A percentile compares a stretch with the other conserved stretches of the same genome.
Evolutionary conservation across 2,329 filamentous ascomycete species (phyloP).

Genomic region (Colletotrichum horii): DNA sequence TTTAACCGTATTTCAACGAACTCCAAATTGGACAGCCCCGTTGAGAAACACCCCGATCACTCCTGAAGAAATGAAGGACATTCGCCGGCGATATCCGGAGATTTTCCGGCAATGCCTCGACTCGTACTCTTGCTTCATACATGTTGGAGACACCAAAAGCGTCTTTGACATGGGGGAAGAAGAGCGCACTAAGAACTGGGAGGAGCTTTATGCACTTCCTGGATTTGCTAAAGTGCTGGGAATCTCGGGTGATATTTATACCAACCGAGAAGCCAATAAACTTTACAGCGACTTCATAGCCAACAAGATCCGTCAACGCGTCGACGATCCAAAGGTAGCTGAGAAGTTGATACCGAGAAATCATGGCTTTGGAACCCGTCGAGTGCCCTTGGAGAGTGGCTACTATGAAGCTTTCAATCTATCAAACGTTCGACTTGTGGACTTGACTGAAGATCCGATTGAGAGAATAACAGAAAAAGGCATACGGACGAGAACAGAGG

Average conservation of each 20-base stretch:
- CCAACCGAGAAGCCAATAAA: conserved; percentile 30
- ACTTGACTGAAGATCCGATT: conserved; percentile 48
- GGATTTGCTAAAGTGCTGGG: conserved; percentile 39
- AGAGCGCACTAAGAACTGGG: conserved; percentile 28
- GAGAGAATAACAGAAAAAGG: conserved; percentile 38
- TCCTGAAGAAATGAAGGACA: conserved; percentile 6
- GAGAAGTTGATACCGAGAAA: conserved; percentile 38
- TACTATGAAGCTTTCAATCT: conserved; percentile 57
- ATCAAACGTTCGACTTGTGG: conserved; percentile 50
- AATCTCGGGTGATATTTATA: conserved; percentile 30
- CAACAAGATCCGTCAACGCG: conserved; percentile 38
- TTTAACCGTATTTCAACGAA: conserved; percentile 60
- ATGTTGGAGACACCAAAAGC: conserved; percentile 28
- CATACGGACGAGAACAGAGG: conserved; percentile 34
- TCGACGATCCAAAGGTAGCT: conserved; percentile 38
- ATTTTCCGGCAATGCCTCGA: conserved; percentile 23
- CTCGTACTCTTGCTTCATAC: conserved; percentile 33
- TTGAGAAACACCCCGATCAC: conserved; percentile 30
- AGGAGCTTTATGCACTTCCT: conserved; percentile 36
- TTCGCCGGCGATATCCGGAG: background rate
- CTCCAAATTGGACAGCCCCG: conserved; percentile 41
- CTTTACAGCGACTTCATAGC: conserved; percentile 32
- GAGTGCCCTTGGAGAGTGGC: conserved; percentile 48
- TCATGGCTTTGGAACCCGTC: conserved; percentile 26
- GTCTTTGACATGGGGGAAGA: conserved; percentile 30